These are phyloP conservation scores for Xylaria sp. DNA, from an alignment of 2,329 filamentous ascomycete genomes.

Conservation along the genomic window DNA sequence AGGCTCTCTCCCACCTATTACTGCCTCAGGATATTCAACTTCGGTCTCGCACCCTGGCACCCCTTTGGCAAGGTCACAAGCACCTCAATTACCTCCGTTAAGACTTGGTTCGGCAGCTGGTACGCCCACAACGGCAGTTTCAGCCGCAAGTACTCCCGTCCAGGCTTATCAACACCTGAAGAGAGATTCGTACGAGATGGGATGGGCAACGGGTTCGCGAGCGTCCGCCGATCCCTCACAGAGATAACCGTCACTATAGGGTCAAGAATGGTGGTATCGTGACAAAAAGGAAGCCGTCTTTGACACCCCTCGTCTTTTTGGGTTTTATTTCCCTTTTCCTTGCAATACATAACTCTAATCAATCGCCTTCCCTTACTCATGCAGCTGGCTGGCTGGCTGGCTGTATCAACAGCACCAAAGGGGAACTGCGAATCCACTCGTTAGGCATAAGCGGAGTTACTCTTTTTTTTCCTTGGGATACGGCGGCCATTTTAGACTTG, in stretches of 20 bases:
- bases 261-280: neutral
- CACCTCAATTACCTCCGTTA: conserved; percentile 61
- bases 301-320: conserved; percentile 12
- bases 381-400: conserved; percentile 12
- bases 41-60: conserved; percentile 50
- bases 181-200: conserved; percentile 53
- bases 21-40: conserved; percentile 52
- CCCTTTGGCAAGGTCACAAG: conserved; percentile 45
- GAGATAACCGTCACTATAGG: conserved; percentile 33
- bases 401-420: conserved; percentile 14
- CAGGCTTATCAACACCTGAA: conserved; percentile 47
- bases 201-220: conserved; percentile 51
- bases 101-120: conserved; percentile 57
- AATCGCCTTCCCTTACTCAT: conserved; percentile 8
- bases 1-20: conserved; percentile 56
- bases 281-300: conserved; percentile 15
- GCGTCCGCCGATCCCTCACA: conserved; percentile 39
- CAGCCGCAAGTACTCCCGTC: conserved; percentile 42
- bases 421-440: conserved; percentile 21
- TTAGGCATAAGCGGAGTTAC: conserved; percentile 28
- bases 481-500: conserved; percentile 38
- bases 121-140: conserved; percentile 41
- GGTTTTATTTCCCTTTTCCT: neutral
- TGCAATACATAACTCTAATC: conserved; percentile 26
- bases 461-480: conserved; percentile 23